Conservation (phyloP, 2,329 filamentous ascomycete species). For the Bertia moriformis region DNA sequence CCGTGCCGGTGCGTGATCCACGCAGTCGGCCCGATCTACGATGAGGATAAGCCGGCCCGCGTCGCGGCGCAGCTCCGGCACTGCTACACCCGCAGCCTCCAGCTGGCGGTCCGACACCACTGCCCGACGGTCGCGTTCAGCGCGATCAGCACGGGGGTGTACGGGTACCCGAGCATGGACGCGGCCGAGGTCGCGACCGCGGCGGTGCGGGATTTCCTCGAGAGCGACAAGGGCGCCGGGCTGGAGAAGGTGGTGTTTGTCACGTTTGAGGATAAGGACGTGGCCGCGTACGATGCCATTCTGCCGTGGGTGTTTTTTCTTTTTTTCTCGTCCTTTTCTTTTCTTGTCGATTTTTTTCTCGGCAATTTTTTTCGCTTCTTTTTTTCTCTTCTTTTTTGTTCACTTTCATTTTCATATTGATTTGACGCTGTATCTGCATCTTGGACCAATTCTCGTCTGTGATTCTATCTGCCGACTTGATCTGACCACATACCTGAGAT, state of each 20-base stretch:
- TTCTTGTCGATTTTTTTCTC: too few relatives aligned
- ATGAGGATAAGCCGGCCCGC: constrained; percentile 18
- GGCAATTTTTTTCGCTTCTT: too few relatives aligned
- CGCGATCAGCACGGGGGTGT: constrained; percentile 75
- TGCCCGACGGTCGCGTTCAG: constrained; percentile 68
- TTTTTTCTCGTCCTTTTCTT: too few relatives aligned
- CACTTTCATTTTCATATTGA: too few relatives aligned
- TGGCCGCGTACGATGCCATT: constrained; percentile 51
- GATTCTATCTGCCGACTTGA: too few relatives aligned
- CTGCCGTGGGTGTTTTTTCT: constrained; percentile 77
- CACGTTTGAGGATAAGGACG: constrained; percentile 67
- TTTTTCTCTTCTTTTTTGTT: too few relatives aligned
- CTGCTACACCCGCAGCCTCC: constrained; percentile 60
- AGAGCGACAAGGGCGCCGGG: constrained; percentile 25
- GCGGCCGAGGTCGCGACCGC: constrained; percentile 61
- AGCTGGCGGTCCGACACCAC: constrained; percentile 53
- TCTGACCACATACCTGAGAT: too few relatives aligned
- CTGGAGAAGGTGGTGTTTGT: constrained; percentile 73
- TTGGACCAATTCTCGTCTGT: too few relatives aligned
- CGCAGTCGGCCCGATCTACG: constrained; percentile 74
- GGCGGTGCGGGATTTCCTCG: constrained; percentile 39
- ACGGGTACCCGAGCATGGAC: constrained; percentile 65
- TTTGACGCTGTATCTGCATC: too few relatives aligned
- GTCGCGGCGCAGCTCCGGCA: constrained; percentile 32
- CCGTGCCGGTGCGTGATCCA: constrained; percentile 74